These are phyloP conservation scores for Phytophthora litchii DNA, from an alignment of 352 stramenopile genomes.

Conservation along the genomic window DNA sequence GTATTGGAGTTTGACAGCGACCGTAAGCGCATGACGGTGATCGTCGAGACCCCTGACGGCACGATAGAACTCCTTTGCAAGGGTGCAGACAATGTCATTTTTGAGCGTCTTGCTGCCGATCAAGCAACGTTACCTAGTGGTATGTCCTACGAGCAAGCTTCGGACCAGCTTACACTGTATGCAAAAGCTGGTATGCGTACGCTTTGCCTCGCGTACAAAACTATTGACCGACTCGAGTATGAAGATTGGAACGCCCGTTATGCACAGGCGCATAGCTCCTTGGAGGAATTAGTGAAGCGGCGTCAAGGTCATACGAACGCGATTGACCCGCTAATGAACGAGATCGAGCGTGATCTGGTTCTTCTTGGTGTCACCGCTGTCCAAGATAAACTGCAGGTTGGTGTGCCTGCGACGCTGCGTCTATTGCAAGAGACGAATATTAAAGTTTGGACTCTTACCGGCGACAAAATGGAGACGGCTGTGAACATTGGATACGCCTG, in stretches of 20 bases:
- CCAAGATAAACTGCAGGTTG: conserved; percentile 93
- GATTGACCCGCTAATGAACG: conserved; percentile 79
- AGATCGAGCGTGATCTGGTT: conserved; percentile 82
- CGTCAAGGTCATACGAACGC: conserved; percentile 65
- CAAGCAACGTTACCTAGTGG: conserved; percentile 24
- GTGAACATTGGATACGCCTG: conserved; percentile 96
- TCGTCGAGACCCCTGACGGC: conserved; percentile 83
- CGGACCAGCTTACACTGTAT: conserved; percentile 66
- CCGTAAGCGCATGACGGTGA: conserved; percentile 97
- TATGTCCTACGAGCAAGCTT: conserved; percentile 33
- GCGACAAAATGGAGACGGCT: conserved; percentile 95
- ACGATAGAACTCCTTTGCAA: conserved; percentile 77
- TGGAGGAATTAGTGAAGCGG: conserved; percentile 78
- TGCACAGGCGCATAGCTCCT: conserved; percentile 54
- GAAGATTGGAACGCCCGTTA: conserved; percentile 67
- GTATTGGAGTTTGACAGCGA: conserved; percentile 98
- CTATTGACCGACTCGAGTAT: conserved; percentile 53
- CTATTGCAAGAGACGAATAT: conserved; percentile 90
- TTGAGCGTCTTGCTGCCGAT: conserved; percentile 61
- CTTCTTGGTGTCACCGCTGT: conserved; percentile 91
- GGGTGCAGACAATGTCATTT: conserved; percentile 83
- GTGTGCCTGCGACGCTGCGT: conserved; percentile 88
- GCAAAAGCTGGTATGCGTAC: conserved; percentile 79
- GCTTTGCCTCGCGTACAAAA: conserved; percentile 76
- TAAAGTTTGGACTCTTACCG: conserved; percentile 95